Percentiles rank a stretch among this genome's conserved stretches.
Conservation (phyloP, 2,329 filamentous ascomycete species). For the Pseudopithomyces chartarum region DNA sequence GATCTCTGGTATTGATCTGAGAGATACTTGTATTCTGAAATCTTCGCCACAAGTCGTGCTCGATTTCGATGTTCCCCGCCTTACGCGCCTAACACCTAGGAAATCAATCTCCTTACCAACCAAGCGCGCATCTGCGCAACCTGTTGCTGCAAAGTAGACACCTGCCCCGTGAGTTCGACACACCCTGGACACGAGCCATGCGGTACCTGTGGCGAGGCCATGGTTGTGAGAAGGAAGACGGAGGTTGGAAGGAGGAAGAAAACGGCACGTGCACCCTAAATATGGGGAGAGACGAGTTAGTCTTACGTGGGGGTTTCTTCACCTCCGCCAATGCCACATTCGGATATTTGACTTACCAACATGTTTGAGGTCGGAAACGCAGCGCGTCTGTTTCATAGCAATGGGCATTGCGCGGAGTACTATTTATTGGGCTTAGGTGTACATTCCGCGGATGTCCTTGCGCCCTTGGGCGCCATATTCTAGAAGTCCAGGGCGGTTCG, state of each 20-base stretch:
- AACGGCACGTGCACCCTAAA: conserved; percentile 9
- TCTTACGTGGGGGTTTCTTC: too few species aligned
- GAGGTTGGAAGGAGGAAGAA: background rate
- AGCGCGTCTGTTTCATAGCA: background rate
- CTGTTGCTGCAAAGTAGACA: conserved; percentile 10
- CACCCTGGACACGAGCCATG: conserved; percentile 9
- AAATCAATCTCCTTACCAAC: conserved; percentile 6
- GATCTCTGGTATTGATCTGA: background rate
- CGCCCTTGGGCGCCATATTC: background rate
- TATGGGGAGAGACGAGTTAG: background rate
- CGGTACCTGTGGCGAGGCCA: conserved; percentile 5
- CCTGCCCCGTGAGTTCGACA: background rate
- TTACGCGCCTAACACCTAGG: background rate
- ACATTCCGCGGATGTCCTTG: conserved; percentile 5
- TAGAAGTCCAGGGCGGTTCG: background rate
- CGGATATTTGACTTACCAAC: conserved; percentile 5
- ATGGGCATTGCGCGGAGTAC: background rate
- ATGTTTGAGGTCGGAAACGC: conserved; percentile 3
- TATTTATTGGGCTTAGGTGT: background rate
- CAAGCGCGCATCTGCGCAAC: conserved; percentile 5
- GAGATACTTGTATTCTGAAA: too few species aligned
- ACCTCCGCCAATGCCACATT: too few species aligned
- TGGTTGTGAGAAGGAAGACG: conserved; percentile 1
- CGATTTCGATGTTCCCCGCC: background rate
- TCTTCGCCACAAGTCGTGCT: background rate